Evolutionary conservation across 169 alveolate species (phyloP).

Genomic region (Cryptosporidium andersoni): DNA sequence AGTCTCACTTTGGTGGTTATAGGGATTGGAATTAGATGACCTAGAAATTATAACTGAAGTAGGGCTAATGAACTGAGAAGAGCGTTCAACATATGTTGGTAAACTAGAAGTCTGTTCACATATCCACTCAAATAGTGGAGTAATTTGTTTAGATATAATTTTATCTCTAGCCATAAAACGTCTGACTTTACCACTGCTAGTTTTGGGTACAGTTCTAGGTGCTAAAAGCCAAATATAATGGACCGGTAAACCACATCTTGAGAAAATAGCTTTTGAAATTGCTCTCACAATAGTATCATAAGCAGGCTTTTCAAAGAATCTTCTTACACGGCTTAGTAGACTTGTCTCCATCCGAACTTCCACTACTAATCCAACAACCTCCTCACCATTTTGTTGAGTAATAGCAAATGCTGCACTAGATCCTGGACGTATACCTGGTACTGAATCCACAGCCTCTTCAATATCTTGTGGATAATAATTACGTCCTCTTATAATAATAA

Average conservation of each 20-base stretch:
- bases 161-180: constrained; percentile 73
- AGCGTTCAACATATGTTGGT: constrained; percentile 13
- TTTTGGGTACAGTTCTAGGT: constrained; percentile 76
- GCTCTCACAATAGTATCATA: constrained; percentile 75
- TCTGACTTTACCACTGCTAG: constrained; percentile 80
- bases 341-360: constrained; percentile 76
- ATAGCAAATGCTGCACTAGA: constrained; percentile 77
- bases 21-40: constrained; percentile 41
- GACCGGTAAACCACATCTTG: constrained; percentile 75
- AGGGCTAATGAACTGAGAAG: constrained; percentile 66
- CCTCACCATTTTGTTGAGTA: constrained; percentile 75
- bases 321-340: constrained; percentile 71
- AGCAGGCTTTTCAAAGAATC: constrained; percentile 74
- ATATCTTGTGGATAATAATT: constrained; percentile 80
- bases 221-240: constrained; percentile 76
- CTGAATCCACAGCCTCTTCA: constrained; percentile 76
- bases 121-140: constrained; percentile 65
- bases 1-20: background rate
- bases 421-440: constrained; percentile 75
- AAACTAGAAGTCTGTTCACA: constrained; percentile 57
- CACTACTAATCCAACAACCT: constrained; percentile 78
- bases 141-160: constrained; percentile 69
- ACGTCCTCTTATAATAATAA: constrained; percentile 78
- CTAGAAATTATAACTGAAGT: constrained; percentile 58
- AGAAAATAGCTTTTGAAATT: constrained; percentile 72